These are phyloP conservation scores for Colletotrichum tamarilloi DNA, from an alignment of 2,329 filamentous ascomycete genomes.

Conservation along the genomic window DNA sequence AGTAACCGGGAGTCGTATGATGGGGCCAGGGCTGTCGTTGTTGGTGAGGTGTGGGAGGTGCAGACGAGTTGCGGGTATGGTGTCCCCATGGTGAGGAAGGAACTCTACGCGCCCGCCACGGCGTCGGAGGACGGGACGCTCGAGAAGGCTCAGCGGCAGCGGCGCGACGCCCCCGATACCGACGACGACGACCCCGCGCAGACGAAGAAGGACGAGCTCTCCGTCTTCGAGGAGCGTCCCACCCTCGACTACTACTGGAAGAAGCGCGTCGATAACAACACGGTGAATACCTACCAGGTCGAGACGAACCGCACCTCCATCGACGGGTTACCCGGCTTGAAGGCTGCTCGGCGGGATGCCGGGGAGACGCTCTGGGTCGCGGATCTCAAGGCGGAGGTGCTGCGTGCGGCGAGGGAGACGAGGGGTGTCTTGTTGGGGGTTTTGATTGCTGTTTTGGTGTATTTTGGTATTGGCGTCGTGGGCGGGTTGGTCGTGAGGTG, in stretches of 20 bases:
- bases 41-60: constrained; percentile 71
- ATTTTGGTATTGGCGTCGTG: neutral
- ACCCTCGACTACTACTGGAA: constrained; percentile 64
- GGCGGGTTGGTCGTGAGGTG: neutral
- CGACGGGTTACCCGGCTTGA: constrained; percentile 69
- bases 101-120: constrained; percentile 46
- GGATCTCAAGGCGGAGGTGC: constrained; percentile 42
- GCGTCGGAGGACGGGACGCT: constrained; percentile 32
- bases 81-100: constrained; percentile 64
- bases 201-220: constrained; percentile 46
- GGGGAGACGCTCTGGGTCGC: constrained; percentile 60
- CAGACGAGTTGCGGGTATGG: constrained; percentile 76
- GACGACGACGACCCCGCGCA: constrained; percentile 1
- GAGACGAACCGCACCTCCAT: constrained; percentile 66
- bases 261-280: constrained; percentile 60
- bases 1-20: constrained; percentile 46
- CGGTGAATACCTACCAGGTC: constrained; percentile 65
- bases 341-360: constrained; percentile 59
- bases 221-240: constrained; percentile 63
- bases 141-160: neutral
- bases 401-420: constrained; percentile 20
- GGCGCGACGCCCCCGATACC: too few relatives aligned
- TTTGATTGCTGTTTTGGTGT: constrained; percentile 36
- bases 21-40: constrained; percentile 69
- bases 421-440: constrained; percentile 35